Evolutionary conservation across 2,329 filamentous ascomycete species (phyloP).

Genomic region (Aspergillus spinulosporus): DNA sequence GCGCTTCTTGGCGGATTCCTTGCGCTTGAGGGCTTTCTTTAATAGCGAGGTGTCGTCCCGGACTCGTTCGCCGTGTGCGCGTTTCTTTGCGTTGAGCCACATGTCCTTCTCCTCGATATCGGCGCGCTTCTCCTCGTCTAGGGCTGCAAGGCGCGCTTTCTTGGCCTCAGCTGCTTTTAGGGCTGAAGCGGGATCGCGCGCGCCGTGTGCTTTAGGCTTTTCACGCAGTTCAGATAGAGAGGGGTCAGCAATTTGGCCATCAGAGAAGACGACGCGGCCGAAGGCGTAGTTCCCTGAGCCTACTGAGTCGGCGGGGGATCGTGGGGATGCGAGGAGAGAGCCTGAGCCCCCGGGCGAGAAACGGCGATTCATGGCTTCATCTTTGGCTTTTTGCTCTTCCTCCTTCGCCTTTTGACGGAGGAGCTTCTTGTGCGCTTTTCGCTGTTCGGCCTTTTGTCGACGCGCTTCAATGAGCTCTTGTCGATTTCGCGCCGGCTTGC

Average conservation of each 20-base stretch:
- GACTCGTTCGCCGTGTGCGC: slow-evolving; percentile 85
- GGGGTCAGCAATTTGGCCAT: slow-evolving; percentile 77
- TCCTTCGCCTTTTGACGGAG: slow-evolving; percentile 73
- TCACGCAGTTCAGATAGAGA: slow-evolving; percentile 64
- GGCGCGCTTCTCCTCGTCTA: slow-evolving; percentile 77
- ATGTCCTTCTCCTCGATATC: slow-evolving; percentile 91
- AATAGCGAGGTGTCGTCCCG: slow-evolving; percentile 81
- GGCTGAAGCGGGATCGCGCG: slow-evolving; percentile 80
- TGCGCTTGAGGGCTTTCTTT: slow-evolving; percentile 93
- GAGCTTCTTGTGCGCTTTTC: slow-evolving; percentile 87
- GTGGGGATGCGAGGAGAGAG: slow-evolving; percentile 57
- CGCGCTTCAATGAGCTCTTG: slow-evolving; percentile 90
- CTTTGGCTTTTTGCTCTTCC: slow-evolving; percentile 68
- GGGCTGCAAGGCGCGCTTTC: slow-evolving; percentile 71
- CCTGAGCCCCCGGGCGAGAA: slow-evolving; percentile 60
- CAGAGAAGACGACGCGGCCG: slow-evolving; percentile 84
- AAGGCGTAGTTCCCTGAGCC: slow-evolving; percentile 71
- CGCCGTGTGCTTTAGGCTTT: slow-evolving; percentile 74
- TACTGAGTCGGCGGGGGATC: slow-evolving; percentile 49
- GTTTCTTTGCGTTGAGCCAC: slow-evolving; percentile 88
- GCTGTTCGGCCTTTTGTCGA: slow-evolving; percentile 80
- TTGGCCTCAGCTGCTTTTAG: slow-evolving; percentile 85
- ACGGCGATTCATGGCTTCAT: slow-evolving; percentile 57
- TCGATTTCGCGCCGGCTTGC: slow-evolving; percentile 77
- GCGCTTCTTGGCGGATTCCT: slow-evolving; percentile 86